Base-by-base conservation (phyloP, 2,329 filamentous ascomycete species). In the Neonectria neomacrospora region DNA sequence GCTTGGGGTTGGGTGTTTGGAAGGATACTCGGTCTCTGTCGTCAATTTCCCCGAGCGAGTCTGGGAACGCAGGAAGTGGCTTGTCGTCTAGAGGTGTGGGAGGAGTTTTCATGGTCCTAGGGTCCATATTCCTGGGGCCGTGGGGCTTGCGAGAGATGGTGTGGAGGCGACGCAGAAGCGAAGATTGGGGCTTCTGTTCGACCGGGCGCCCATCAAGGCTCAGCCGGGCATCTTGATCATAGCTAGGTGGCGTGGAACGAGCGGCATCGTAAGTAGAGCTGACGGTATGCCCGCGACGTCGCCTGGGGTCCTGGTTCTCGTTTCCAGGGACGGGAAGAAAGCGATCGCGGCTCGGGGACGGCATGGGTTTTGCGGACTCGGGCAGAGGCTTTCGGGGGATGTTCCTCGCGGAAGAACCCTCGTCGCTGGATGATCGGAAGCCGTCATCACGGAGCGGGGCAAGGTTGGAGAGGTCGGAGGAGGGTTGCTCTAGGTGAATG, bases 401-500 rank as follows among this genome's bases (percentile, higher is more conserved):
- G 23, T 84, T 83, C 30, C 74, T 73, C 52, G 75, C 75, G 50
- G 77, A 78, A 16, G 77, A 71, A 64, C 79, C 81, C 56, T 84
- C 82, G 54, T 80, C 77, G 67, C 83, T 83, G 30, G 81, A 80
- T 50, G 80, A 78, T 64, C 79, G 76, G 51, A 76, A 73, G 39
- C 71, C 71, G 7, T 78, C 75, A 23, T 75, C 70, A 45, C 65
- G 67, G 16, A 68, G 55, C 47, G 74, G 67, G 30, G 72, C 70
- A 10, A 75, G 65, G 58, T 60, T 37, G 70, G 70, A 16, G 81
- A 76, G 32, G 64, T 92, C 87, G 41, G 87, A 83, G 3, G 87
- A 86, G 2, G 85, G 83, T 8, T 64, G 58, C 59, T 76, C 73
- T 41, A 96, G 86, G 78, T 98, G 95, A 56, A 97, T 82, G 76